These are phyloP conservation scores for Bryoerythrophyllum caledonicum DNA, from an alignment of 225 moss, liverwort and hornwort species.

Conservation along the genomic window DNA sequence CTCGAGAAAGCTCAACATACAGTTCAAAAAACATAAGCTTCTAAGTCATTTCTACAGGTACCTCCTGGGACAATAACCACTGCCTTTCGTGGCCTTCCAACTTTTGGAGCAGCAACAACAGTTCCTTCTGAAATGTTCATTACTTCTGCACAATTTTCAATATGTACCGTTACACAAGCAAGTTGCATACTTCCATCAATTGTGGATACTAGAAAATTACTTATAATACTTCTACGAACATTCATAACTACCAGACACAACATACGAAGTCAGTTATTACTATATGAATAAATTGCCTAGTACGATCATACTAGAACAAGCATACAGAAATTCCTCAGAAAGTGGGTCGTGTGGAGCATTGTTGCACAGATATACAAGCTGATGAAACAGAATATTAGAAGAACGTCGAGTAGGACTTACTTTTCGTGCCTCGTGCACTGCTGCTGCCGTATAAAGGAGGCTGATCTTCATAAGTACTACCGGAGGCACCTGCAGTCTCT, in stretches of 20 bases:
- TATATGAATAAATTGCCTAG: neutral
- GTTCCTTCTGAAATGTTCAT: conserved; percentile 90
- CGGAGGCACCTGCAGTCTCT: conserved; percentile 78
- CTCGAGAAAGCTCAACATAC: neutral
- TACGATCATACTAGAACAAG: neutral
- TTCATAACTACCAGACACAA: neutral
- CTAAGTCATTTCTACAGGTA: conserved; percentile 6
- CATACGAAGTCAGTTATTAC: neutral
- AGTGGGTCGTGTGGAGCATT: neutral
- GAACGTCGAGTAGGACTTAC: conserved; percentile 38
- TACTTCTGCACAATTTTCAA: conserved; percentile 59
- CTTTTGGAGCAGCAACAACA: conserved; percentile 75
- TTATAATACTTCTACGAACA: neutral
- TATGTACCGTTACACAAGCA: neutral
- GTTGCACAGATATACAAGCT: neutral
- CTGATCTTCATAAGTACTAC: conserved; percentile 74
- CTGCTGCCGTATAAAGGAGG: conserved; percentile 52
- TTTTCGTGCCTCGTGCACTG: conserved; percentile 77
- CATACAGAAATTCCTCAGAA: no score
- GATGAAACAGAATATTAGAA: neutral
- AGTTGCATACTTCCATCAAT: neutral
- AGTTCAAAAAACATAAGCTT: neutral
- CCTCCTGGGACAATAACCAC: conserved; percentile 52
- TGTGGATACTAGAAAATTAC: neutral
- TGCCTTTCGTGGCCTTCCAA: conserved; percentile 83